Evolutionary conservation across 2,329 filamentous ascomycete species (phyloP).

Genomic region (Venturia pyrina): DNA sequence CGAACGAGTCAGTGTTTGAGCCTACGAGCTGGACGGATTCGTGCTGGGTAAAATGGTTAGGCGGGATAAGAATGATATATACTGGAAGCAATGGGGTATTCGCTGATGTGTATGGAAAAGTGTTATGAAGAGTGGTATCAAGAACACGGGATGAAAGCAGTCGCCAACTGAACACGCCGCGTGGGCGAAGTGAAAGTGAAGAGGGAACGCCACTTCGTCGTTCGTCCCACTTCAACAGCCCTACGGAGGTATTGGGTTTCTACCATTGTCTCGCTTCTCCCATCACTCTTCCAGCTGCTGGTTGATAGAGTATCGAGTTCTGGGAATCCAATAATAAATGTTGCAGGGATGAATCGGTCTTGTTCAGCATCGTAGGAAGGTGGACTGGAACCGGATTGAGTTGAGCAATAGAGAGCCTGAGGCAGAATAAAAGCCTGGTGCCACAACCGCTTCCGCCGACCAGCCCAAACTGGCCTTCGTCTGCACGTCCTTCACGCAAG

Average conservation of each 20-base stretch:
- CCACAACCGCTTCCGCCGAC: neutral
- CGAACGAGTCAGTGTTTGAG: neutral
- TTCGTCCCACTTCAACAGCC: neutral
- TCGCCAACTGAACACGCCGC: neutral
- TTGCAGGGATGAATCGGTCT: no score
- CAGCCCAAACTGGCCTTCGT: neutral
- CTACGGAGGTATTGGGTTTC: neutral
- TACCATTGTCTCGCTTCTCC: no score
- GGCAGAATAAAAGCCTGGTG: neutral
- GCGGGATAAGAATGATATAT: neutral
- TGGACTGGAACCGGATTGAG: no score
- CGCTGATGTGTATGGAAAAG: no score
- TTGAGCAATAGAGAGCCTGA: neutral
- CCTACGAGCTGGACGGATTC: no score
- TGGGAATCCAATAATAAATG: neutral
- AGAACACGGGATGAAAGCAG: neutral
- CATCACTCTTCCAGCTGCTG: neutral
- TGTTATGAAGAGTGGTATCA: no score
- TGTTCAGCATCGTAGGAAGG: no score
- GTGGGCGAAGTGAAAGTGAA: neutral
- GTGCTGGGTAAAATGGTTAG: neutral
- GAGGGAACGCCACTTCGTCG: neutral
- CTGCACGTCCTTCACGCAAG: neutral
- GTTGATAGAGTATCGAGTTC: neutral
- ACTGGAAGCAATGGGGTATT: no score